A percentile compares a stretch with the other conserved stretches of the same genome.
Evolutionary conservation across 371 early-diverging fungal genomes (phyloP).

Genomic region (Lichtheimia hyalospora): DNA sequence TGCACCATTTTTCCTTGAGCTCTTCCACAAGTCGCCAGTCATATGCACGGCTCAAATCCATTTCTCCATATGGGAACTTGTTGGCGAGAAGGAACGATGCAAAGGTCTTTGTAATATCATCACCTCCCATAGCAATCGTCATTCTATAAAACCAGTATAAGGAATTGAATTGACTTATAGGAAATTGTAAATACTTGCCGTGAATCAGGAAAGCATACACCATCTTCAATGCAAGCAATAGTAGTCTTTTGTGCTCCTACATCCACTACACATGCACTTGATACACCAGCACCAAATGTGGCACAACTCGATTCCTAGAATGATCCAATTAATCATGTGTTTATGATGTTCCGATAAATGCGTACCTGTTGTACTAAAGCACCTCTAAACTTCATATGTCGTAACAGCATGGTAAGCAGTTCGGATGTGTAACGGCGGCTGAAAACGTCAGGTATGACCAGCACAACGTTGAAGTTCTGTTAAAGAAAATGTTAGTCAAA

Average conservation of each 20-base stretch:
- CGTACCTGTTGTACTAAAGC: conserved; percentile 70
- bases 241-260: conserved; percentile 89
- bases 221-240: conserved; percentile 85
- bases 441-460: conserved; percentile 81
- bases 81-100: conserved; percentile 62
- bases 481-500: background rate
- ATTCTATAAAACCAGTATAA: conserved; percentile 14
- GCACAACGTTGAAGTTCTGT: conserved; percentile 69
- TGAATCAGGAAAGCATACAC: conserved; percentile 73
- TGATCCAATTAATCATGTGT: too few species aligned
- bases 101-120: conserved; percentile 81
- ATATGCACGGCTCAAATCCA: conserved; percentile 60
- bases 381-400: conserved; percentile 75
- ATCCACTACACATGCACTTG: conserved; percentile 86
- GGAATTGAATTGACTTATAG: background rate
- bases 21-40: conserved; percentile 74
- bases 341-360: background rate
- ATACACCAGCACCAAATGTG: conserved; percentile 87
- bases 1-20: conserved; percentile 80
- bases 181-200: conserved; percentile 23
- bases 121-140: conserved; percentile 69
- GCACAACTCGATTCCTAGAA: conserved; percentile 75
- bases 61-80: conserved; percentile 75
- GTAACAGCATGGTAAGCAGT: conserved; percentile 67
- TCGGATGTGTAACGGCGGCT: conserved; percentile 63